Evolutionary conservation across 768 basidiomycete genomes (phyloP), one percentile per base, ranked within the genome.

Genomic region (Suillus fuscotomentosus): DNA sequence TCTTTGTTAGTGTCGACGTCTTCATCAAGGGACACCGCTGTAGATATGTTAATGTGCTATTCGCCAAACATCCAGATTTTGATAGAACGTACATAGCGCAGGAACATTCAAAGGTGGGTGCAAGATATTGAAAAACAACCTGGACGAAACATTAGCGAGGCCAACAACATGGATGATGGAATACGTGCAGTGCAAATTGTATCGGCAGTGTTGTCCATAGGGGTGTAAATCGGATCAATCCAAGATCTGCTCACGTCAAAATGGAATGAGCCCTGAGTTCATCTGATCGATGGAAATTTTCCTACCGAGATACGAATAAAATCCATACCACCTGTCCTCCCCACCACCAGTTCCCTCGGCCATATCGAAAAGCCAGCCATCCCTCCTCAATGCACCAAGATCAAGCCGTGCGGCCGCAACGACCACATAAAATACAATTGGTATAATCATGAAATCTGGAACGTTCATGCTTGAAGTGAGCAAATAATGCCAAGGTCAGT

Each of bases 1-100:
- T 99, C 97, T 66, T 89, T 89, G 75, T 99, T 89, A 0, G 96
- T 95, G 68, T 97, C 88, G 64, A 97, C 83, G 56, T 98, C 95
- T 70, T 90, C 88, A 67, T 91, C 85, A 36, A 99, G 81, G 15
- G 95, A 97, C 15, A 99, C 92, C 57, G 92, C 92, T 92, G 53
- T 39, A 45, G 17, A 39, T 15, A 34, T 6, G 24, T 61, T 15
- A 22, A 31, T 39, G 3, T 47, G 6, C 24, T 13, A 41, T 42
- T n/a, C 38, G 27, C 10, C 8, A 14, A 56, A 9, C n/a, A 11
- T 0, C 0, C 6, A 31, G 42, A 61, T 13, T 15, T 36, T 22
- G 14, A 64, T 27, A 4, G 45, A 8, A 60, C 85, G 63, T 72
- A 86, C 94, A 89, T 14, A 98, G 79, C 8, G 95, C 92, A 8